These are phyloP conservation scores for Mucor piriformis DNA, from an alignment of 371 early-diverging fungal species.

Conservation along the genomic window DNA sequence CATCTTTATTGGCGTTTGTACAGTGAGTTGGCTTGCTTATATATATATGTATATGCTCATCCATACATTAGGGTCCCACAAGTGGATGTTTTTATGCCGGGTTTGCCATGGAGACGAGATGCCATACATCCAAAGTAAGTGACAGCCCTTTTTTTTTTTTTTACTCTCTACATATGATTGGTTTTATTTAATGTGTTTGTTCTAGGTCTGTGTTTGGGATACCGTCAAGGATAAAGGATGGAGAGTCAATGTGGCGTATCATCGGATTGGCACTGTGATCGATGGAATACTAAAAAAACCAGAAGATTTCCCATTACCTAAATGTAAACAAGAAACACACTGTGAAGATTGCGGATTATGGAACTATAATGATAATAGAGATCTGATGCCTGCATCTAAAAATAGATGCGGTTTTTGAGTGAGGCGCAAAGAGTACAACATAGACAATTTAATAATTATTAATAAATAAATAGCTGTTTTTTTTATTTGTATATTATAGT, in stretches of 20 bases:
- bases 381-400: background rate
- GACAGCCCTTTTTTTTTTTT: background rate
- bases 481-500: too few species aligned
- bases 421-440: too few species aligned
- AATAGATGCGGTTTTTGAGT: background rate
- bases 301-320: conserved; percentile 47
- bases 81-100: conserved; percentile 87
- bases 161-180: background rate
- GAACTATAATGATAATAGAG: conserved; percentile 60
- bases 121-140: conserved; percentile 47
- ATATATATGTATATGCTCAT: too few species aligned
- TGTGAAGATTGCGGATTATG: conserved; percentile 82
- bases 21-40: conserved; percentile 34
- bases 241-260: conserved; percentile 76
- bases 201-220: conserved; percentile 64
- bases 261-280: conserved; percentile 80
- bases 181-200: background rate
- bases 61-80: conserved; percentile 63
- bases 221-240: conserved; percentile 70
- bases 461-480: too few species aligned
- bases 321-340: conserved; percentile 58
- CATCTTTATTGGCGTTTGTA: conserved; percentile 89
- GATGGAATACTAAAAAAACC: conserved; percentile 69
- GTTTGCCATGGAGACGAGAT: conserved; percentile 86
- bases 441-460: too few species aligned